These are phyloP conservation scores for Citrullus mucosospermus DNA, from an alignment of 306 rosid genomes.

Conservation along the genomic window DNA sequence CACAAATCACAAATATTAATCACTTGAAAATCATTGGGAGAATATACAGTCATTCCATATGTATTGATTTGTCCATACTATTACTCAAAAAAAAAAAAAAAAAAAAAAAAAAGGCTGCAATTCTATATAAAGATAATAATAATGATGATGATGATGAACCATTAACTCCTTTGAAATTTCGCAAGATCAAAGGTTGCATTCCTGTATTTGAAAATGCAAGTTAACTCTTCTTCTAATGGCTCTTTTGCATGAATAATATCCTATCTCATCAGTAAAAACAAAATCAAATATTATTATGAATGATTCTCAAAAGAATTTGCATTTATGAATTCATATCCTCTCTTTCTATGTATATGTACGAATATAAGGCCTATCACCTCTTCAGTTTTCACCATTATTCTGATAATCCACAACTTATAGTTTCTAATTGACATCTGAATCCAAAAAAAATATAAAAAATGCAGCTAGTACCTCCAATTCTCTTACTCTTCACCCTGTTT, in stretches of 20 bases:
- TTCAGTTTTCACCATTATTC: background rate
- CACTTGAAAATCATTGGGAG: background rate
- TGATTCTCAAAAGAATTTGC: background rate
- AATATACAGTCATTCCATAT: background rate
- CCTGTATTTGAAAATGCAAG: background rate
- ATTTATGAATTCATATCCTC: background rate
- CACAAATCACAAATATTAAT: background rate
- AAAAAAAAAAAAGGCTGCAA: background rate
- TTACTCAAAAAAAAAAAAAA: too few relatives aligned
- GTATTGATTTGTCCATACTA: too few relatives aligned
- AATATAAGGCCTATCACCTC: background rate
- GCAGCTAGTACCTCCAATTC: background rate
- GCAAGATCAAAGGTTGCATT: background rate
- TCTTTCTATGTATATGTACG: background rate
- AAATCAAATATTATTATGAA: background rate
- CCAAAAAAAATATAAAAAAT: background rate
- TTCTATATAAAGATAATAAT: too few relatives aligned
- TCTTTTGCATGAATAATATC: background rate
- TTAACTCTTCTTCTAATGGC: background rate
- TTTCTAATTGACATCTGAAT: background rate
- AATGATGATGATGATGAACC: background rate
- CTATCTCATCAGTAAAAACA: background rate
- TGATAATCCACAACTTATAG: background rate
- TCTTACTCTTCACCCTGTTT: background rate
- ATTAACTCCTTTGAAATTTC: background rate